Evolutionary conservation across 192 early-diverging fungal genomes (phyloP), one percentile per base, ranked within the genome.

Genomic region (Geranomyces variabilis): DNA sequence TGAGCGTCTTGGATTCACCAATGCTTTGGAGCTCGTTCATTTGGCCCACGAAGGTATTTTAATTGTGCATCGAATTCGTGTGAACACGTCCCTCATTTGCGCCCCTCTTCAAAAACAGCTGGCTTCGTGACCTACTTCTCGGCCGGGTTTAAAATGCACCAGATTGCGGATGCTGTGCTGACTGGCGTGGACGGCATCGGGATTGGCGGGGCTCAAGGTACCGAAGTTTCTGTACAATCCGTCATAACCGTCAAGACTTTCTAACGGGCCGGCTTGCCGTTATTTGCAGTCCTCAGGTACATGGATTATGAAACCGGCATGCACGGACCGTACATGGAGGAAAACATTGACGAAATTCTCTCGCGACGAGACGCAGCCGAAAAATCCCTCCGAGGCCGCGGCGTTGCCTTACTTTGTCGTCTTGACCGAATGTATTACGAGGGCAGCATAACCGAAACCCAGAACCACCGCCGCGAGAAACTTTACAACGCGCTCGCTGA

Each of bases 281-380:
- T n/a, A n/a, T n/a, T n/a, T n/a, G n/a, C n/a, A n/a, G 33, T 63
- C 61, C 61, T 63, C 13, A 21, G 61, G 7, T 63, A 34, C 61
- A 63, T 63, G 61, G 61, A 63, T 33, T 33, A 28, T 33, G 22
- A 9, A 13, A 63, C 61, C 33, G 61, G 61, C 26, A 63, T 63
- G 61, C 61, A 63, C 33, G 61, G 61, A 6, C 61, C 61, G 6
- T 63, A 63, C 34, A 21, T 63, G 28, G 61, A 63, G 22, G 61
- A 63, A 22, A 63, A 63, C 61, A 63, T 63, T 63, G 33, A 63
- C 61, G 61, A 63, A 36, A 63, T 63, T 24, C 61, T 63, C 34
- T 7, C 12, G 7, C 61, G 36, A 36, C 61, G 61, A 7, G 61
- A 63, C 33, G 28, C 13, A 19, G 61, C 61, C 8, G 61, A 63